Evolutionary conservation across 257 asterid species (phyloP).

Genomic region (Apocynum venetum): DNA sequence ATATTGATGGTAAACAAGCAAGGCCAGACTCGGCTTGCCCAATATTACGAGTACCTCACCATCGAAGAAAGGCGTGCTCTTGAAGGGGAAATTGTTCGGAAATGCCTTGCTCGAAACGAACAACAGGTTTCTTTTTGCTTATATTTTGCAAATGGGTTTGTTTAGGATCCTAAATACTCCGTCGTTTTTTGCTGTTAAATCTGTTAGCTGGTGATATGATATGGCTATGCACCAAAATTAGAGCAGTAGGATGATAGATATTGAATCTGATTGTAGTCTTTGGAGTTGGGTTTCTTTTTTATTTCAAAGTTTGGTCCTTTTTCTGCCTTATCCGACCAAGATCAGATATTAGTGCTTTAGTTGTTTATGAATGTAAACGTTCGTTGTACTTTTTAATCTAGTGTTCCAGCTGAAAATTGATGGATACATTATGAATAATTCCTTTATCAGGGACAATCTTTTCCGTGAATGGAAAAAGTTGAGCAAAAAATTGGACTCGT

Average conservation of each 20-base stretch:
- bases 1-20: constrained; percentile 97
- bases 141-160: not conserved
- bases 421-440: not conserved
- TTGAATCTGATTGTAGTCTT: not conserved
- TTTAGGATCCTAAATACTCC: not conserved
- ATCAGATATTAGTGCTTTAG: not conserved
- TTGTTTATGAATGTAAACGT: not conserved
- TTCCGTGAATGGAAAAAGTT: not conserved
- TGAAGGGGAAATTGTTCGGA: constrained; percentile 98
- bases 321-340: not conserved
- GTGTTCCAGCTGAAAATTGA: not conserved
- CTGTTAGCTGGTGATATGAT: not conserved
- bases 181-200: not conserved
- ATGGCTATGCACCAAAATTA: not conserved
- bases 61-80: constrained; percentile 94
- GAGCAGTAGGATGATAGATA: not conserved
- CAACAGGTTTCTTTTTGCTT: constrained; percentile 54
- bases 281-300: not conserved
- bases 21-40: constrained; percentile 97
- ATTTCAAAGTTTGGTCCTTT: not conserved
- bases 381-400: not conserved
- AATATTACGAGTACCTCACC: constrained; percentile 86
- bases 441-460: not conserved
- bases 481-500: not conserved
- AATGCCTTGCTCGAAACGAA: constrained; percentile 92